Base-by-base conservation (phyloP, 2,329 filamentous ascomycete genomes). In the Furcasterigmium sp. region DNA sequence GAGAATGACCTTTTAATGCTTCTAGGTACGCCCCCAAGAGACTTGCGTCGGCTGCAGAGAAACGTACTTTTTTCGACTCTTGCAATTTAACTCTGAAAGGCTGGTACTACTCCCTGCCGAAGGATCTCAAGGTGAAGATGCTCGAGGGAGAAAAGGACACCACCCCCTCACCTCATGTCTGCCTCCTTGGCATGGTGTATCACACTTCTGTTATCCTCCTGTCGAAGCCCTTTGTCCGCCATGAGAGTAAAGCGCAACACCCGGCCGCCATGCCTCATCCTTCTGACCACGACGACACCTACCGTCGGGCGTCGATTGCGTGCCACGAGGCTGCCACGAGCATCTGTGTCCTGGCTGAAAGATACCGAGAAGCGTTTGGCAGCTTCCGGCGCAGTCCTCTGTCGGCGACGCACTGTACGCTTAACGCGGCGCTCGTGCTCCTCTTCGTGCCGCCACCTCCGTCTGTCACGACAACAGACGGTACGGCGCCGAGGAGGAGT, bases 101-200 rank as follows among this genome's bases (percentile, higher is more conserved):
- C 3, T 63, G 61, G 61, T 52, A 58, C 39, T 64, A 64, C 30
- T 56, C 63, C 34, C 53, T 65, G 2, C 53, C 61, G 1, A 46
- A 50, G 2, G 55, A 56, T 11, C 50, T 65, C 0, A 38, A 38
- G 21, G n/a, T 15, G 5, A 38, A 26, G 21, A 4, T 11, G 21
- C 9, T n/a, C 14, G 37, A 38, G 52, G 56, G 18, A 48, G 59
- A 25, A 55, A 59, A 25, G 47, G 51, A 11, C 48, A 47, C 8
- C 46, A 43, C 3, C 49, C 41, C 18, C 44, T 45, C 37, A 8
- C 57, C 62, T 1, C 60, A 62, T 41, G 50, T 51, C 2, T 62
- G 61, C 37, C 58, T 52, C 1, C 47, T 63, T 10, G 56, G 53
- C 44, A 65, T 65, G 61, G 52, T 59, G 11, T 63, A 62, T 38